Evolutionary conservation across 768 basidiomycete species (phyloP).

Genomic region (Psilocybe cyanescens): DNA sequence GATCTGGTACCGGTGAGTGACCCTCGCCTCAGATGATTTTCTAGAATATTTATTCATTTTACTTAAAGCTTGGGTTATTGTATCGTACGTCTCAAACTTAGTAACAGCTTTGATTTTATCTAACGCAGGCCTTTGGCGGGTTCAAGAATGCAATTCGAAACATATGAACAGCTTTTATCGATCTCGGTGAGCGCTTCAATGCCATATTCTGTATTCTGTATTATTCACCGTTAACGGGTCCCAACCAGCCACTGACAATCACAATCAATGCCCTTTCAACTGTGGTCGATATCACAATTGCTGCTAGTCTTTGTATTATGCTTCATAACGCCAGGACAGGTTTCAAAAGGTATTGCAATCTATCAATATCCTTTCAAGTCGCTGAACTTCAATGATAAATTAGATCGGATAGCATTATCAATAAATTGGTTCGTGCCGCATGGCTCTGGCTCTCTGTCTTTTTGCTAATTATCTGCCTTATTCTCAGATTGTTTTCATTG

Average conservation of each 20-base stretch:
- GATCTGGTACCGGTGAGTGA: conserved; percentile 37
- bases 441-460: background rate
- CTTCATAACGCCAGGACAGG: conserved; percentile 54
- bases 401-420: conserved; percentile 56
- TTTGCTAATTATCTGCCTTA: conserved; percentile 7
- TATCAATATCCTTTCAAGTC: background rate
- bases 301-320: conserved; percentile 46
- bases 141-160: conserved; percentile 39
- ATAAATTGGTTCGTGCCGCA: conserved; percentile 36
- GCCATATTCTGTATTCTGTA: background rate
- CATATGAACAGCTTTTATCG: conserved; percentile 35
- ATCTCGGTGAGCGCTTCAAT: conserved; percentile 35
- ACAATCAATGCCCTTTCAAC: conserved; percentile 56
- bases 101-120: background rate
- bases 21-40: background rate
- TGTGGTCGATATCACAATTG: conserved; percentile 52
- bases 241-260: conserved; percentile 46
- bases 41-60: background rate
- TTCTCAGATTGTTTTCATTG: conserved; percentile 50
- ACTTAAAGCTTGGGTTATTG: conserved; percentile 41
- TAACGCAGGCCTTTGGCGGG: background rate
- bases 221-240: background rate
- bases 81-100: conserved; percentile 36
- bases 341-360: conserved; percentile 41
- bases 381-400: background rate